Evolutionary conservation across 2,329 filamentous ascomycete genomes (phyloP).

Genomic region (Paramyrothecium roridum): DNA sequence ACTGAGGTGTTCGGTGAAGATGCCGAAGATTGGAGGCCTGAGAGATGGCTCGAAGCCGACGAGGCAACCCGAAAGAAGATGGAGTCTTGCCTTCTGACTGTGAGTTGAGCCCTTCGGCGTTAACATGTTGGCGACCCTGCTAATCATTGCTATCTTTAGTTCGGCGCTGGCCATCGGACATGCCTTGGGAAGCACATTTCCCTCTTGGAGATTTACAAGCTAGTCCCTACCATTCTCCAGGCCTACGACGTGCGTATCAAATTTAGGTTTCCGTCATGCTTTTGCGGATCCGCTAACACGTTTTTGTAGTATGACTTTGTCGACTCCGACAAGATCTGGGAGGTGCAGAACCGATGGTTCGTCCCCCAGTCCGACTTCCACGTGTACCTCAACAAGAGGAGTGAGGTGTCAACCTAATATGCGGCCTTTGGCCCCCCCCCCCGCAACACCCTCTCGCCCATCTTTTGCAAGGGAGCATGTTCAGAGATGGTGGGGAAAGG

Average conservation of each 20-base stretch:
- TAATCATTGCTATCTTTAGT: conserved; percentile 14
- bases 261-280: not conserved
- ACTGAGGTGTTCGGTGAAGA: conserved; percentile 26
- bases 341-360: conserved; percentile 1
- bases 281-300: not conserved
- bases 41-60: conserved; percentile 34
- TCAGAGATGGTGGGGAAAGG: no score
- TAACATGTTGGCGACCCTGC: not conserved
- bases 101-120: conserved; percentile 6
- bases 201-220: conserved; percentile 32
- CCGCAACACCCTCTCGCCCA: no score
- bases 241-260: not conserved
- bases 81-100: conserved; percentile 22
- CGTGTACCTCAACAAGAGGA: not conserved
- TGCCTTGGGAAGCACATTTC: conserved; percentile 43
- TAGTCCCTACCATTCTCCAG: not conserved
- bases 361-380: not conserved
- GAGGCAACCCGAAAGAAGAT: conserved; percentile 19
- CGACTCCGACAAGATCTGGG: conserved; percentile 1
- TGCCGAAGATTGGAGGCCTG: conserved; percentile 31
- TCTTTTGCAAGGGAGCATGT: no score
- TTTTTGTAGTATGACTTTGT: not conserved
- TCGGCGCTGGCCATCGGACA: conserved; percentile 36
- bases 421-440: no score
- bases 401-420: not conserved